Evolutionary conservation across 345 rosid species (phyloP).

Genomic region (Salix brachista): DNA sequence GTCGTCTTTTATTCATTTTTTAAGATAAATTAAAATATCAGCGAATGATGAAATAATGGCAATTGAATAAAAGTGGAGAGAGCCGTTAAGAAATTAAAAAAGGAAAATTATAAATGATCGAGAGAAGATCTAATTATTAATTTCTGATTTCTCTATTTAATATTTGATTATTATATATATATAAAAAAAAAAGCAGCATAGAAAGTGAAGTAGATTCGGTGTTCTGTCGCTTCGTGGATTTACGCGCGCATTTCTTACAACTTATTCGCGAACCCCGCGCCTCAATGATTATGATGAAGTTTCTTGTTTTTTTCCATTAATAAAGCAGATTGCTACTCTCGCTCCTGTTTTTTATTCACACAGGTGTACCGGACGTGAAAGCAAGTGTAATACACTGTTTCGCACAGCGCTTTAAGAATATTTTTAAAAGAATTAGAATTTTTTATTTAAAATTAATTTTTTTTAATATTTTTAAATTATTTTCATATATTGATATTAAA

Average conservation of each 20-base stretch:
- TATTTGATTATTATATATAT: background rate
- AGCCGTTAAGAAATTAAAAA: background rate
- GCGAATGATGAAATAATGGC: background rate
- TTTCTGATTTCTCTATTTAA: background rate
- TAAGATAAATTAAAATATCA: background rate
- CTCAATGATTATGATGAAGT: background rate
- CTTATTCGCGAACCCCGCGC: constrained; percentile 10
- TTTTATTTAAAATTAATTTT: no score
- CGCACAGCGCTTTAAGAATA: no score
- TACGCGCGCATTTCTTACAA: constrained; percentile 16
- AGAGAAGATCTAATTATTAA: background rate
- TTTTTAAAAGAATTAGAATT: no score
- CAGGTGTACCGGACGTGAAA: background rate
- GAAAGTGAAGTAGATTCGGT: background rate
- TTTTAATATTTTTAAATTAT: no score
- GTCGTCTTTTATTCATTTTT: background rate
- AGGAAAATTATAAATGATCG: background rate
- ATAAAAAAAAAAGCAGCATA: background rate
- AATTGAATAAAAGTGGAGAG: background rate
- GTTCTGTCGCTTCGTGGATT: constrained; percentile 7
- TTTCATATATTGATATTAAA: no score
- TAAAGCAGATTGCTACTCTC: background rate
- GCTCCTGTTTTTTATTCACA: background rate
- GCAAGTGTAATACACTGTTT: no score
- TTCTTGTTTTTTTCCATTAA: background rate